These are phyloP conservation scores for Zygosaccharomyces sapae DNA, from an alignment of 1,139 yeast species.

Conservation along the genomic window DNA sequence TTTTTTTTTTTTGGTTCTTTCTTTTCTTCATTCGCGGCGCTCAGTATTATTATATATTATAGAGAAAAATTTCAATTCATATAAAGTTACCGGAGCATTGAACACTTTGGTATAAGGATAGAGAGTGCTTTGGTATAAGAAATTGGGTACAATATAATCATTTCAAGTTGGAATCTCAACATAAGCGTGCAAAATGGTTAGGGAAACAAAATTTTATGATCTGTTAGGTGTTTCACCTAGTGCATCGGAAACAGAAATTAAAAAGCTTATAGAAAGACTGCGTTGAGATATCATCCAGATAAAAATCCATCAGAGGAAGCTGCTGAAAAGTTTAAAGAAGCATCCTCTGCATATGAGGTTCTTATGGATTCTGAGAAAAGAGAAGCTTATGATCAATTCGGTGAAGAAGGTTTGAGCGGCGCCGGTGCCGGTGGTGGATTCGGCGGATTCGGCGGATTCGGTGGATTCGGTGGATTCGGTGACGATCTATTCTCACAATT, in stretches of 20 bases:
- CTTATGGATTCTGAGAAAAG: slow-evolving; percentile 85
- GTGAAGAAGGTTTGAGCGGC: slow-evolving; percentile 86
- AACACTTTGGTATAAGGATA: too few relatives aligned
- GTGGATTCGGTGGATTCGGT: slow-evolving; percentile 55
- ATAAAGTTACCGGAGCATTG: not conserved
- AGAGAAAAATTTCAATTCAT: not conserved
- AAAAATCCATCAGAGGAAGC: slow-evolving; percentile 87
- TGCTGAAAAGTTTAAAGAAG: slow-evolving; percentile 92
- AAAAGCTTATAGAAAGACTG: slow-evolving; percentile 94
- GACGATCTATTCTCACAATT: slow-evolving; percentile 91
- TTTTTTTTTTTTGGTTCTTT: not conserved
- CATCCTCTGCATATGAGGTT: slow-evolving; percentile 85
- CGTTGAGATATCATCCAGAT: slow-evolving; percentile 93
- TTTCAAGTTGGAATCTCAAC: slow-evolving; percentile 2
- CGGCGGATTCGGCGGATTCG: slow-evolving; percentile 42
- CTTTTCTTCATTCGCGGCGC: too few relatives aligned
- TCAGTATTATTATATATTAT: not conserved
- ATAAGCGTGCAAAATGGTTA: slow-evolving; percentile 57
- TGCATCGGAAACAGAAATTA: slow-evolving; percentile 80
- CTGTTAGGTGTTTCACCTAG: slow-evolving; percentile 72
- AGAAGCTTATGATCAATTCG: slow-evolving; percentile 81
- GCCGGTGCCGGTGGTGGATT: slow-evolving; percentile 53
- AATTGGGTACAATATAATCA: not conserved
- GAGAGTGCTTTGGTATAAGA: not conserved
- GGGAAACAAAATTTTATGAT: slow-evolving; percentile 86